Evolutionary conservation across 495 filamentous ascomycete species (phyloP).

Genomic region (Aspergillus sclerotioniger): DNA sequence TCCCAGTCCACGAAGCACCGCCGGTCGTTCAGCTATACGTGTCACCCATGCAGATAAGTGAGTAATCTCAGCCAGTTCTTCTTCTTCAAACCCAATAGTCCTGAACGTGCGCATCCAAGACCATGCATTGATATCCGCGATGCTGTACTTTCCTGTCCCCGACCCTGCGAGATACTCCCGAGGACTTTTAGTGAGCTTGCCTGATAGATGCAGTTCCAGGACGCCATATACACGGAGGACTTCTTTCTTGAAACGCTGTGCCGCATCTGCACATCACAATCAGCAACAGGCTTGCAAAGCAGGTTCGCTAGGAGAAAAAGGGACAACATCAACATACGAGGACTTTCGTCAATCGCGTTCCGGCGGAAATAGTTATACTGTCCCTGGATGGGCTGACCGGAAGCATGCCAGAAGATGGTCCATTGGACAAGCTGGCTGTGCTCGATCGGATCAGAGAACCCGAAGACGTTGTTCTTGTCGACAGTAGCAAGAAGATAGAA

Average conservation of each 20-base stretch:
- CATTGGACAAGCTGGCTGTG: slow-evolving; percentile 25
- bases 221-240: slow-evolving; percentile 1
- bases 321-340: neutral
- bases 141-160: slow-evolving; percentile 3
- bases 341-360: neutral
- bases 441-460: slow-evolving; percentile 30
- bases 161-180: neutral
- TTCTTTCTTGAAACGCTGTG: slow-evolving; percentile 1
- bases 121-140: slow-evolving; percentile 9
- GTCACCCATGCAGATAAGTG: neutral
- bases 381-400: slow-evolving; percentile 29
- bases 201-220: slow-evolving; percentile 1
- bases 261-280: neutral
- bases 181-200: neutral
- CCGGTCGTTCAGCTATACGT: neutral
- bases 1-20: slow-evolving; percentile 2
- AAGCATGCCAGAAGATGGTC: slow-evolving; percentile 40
- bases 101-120: slow-evolving; percentile 1
- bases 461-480: slow-evolving; percentile 25
- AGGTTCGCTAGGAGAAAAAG: neutral
- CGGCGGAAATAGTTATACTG: slow-evolving; percentile 30
- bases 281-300: neutral
- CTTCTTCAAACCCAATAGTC: neutral
- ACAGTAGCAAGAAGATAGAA: neutral
- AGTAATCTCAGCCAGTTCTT: neutral